Conservation (phyloP, 148 eudicot genomes). For the Pharnaceum exiguum region DNA sequence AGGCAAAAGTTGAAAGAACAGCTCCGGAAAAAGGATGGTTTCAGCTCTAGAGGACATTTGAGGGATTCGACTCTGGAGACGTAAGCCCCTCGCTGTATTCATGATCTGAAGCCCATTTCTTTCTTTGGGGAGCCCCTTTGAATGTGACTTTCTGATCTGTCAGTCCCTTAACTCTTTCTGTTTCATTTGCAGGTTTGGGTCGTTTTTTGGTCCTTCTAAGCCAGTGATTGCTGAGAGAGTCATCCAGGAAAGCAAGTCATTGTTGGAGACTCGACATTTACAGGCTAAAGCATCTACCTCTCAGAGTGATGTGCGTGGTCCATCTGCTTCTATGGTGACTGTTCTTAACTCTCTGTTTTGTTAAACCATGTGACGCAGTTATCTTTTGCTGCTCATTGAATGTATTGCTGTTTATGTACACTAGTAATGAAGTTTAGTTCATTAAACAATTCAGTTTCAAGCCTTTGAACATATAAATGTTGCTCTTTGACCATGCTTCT, state of each 20-base stretch:
- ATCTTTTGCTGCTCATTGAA: too few relatives aligned
- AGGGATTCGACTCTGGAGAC: constrained; percentile 38
- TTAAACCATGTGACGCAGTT: too few relatives aligned
- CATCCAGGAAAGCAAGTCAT: constrained; percentile 81
- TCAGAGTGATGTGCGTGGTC: constrained; percentile 42
- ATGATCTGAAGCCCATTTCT: not conserved
- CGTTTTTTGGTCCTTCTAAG: constrained; percentile 88
- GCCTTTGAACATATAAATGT: too few relatives aligned
- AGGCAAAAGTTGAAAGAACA: constrained; percentile 65
- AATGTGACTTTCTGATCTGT: not conserved
- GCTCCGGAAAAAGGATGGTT: constrained; percentile 50
- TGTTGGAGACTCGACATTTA: constrained; percentile 73
- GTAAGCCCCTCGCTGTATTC: constrained; percentile 32
- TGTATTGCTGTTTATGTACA: too few relatives aligned
- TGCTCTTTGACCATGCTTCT: too few relatives aligned
- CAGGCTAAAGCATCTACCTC: constrained; percentile 44
- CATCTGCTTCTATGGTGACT: not conserved
- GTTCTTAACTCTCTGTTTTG: too few relatives aligned
- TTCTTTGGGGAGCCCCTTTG: not conserved
- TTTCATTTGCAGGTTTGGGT: constrained; percentile 79
- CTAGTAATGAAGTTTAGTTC: too few relatives aligned
- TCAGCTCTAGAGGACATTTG: constrained; percentile 30
- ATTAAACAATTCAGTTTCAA: too few relatives aligned
- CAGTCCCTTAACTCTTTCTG: not conserved
- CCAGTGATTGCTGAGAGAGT: constrained; percentile 92